Evolutionary conservation across 2,329 filamentous ascomycete species (phyloP).

Genomic region (Cladophialophora bantiana): DNA sequence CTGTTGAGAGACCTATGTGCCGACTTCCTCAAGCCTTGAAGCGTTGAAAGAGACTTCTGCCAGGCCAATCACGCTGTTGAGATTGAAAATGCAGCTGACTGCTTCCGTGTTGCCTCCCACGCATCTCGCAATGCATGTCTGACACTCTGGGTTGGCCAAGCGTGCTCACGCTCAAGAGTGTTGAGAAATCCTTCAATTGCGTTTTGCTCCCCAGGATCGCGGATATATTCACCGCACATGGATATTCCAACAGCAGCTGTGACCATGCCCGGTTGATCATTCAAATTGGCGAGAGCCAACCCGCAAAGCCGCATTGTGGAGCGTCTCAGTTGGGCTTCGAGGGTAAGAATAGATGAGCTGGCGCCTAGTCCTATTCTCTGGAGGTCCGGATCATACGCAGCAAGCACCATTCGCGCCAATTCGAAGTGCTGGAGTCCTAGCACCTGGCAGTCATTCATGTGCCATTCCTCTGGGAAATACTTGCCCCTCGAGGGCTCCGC

Average conservation of each 20-base stretch:
- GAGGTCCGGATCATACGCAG: not conserved
- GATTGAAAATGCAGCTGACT: not conserved
- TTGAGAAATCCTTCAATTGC: not conserved
- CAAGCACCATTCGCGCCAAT: not conserved
- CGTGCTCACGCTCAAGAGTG: not conserved
- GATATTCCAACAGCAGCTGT: not conserved
- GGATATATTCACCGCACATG: not conserved
- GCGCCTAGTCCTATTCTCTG: not conserved
- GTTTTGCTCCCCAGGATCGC: not conserved
- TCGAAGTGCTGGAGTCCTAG: not conserved
- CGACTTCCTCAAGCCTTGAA: not conserved
- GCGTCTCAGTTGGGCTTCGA: not conserved
- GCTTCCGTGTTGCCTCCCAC: not conserved
- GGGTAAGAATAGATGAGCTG: not conserved
- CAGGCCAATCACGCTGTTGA: not conserved
- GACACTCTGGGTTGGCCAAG: not conserved
- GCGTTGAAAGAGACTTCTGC: not conserved
- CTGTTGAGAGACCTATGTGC: not conserved
- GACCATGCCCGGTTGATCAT: not conserved
- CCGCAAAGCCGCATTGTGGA: not conserved
- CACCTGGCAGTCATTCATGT: not conserved
- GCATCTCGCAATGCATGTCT: not conserved
- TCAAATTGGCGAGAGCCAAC: not conserved
- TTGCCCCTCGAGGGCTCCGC: not conserved
- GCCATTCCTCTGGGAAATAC: not conserved